Evolutionary conservation across 2,329 filamentous ascomycete genomes (phyloP).

Genomic region (Pezicula rhizophila): DNA sequence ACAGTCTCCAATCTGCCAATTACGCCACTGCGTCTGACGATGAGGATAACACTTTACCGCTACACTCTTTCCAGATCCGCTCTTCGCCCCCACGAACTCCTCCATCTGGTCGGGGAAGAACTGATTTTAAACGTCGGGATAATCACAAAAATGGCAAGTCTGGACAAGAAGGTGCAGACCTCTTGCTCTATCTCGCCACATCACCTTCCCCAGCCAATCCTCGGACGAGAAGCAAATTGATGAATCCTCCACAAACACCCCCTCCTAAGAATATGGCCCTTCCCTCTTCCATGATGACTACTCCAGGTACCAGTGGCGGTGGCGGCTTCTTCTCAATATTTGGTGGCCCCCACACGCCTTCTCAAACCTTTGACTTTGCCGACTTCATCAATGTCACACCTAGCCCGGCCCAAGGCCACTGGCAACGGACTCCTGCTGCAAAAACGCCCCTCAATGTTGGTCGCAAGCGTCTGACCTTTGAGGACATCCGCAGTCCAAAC

Average conservation of each 20-base stretch:
- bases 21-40: slow-evolving; percentile 66
- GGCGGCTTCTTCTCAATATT: slow-evolving; percentile 61
- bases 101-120: slow-evolving; percentile 55
- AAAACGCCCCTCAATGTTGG: slow-evolving; percentile 23
- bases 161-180: slow-evolving; percentile 74
- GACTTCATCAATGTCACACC: slow-evolving; percentile 98
- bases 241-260: slow-evolving; percentile 67
- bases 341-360: slow-evolving; percentile 67
- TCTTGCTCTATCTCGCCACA: slow-evolving; percentile 79
- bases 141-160: slow-evolving; percentile 49
- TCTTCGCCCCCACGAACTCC: slow-evolving; percentile 85
- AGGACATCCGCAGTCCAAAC: slow-evolving; percentile 15
- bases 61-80: slow-evolving; percentile 65
- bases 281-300: slow-evolving; percentile 85
- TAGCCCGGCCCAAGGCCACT: slow-evolving; percentile 83
- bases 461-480: slow-evolving; percentile 23
- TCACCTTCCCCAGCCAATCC: slow-evolving; percentile 80
- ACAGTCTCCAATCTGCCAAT: slow-evolving; percentile 53
- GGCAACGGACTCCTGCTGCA: slow-evolving; percentile 37
- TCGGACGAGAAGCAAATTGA: slow-evolving; percentile 46
- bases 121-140: slow-evolving; percentile 36
- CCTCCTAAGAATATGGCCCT: slow-evolving; percentile 65
- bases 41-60: slow-evolving; percentile 74
- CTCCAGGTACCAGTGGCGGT: slow-evolving; percentile 64
- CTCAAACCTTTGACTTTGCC: slow-evolving; percentile 82